A percentile compares a stretch with the other conserved stretches of the same genome.
Conservation (phyloP, 139 green algal species). For the Asterochloris erici region DNA sequence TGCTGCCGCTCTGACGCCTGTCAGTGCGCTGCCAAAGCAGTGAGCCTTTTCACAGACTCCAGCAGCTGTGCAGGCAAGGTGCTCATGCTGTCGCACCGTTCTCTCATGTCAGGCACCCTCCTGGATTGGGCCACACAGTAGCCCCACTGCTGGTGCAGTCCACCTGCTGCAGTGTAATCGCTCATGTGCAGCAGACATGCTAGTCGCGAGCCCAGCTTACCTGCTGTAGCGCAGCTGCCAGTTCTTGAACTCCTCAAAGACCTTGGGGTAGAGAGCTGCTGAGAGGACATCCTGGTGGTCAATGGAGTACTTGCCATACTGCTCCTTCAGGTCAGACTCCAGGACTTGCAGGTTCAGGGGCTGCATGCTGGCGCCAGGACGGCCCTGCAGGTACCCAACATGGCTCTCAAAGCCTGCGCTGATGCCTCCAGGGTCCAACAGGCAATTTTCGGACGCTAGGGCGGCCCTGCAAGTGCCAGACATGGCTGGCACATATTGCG, state of each 20-base stretch:
- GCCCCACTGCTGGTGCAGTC: too few relatives aligned
- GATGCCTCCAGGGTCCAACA: conserved; percentile 61
- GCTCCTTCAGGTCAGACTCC: conserved; percentile 53
- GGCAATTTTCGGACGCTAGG: conserved; percentile 63
- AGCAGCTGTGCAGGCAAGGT: too few relatives aligned
- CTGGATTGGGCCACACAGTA: too few relatives aligned
- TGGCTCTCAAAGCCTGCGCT: neutral
- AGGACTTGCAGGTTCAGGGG: conserved; percentile 64
- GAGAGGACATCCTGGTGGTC: conserved; percentile 72
- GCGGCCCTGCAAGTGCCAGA: conserved; percentile 45
- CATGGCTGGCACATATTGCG: neutral
- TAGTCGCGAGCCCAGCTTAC: too few relatives aligned
- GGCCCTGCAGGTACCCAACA: conserved; percentile 39
- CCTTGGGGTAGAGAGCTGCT: conserved; percentile 85
- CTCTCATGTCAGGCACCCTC: too few relatives aligned
- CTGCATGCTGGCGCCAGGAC: conserved; percentile 65
- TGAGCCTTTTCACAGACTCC: too few relatives aligned
- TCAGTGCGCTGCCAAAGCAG: too few relatives aligned
- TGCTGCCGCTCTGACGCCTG: too few relatives aligned
- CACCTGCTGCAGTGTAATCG: too few relatives aligned
- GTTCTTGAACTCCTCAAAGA: conserved; percentile 78
- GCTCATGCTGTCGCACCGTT: too few relatives aligned
- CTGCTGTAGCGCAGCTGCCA: too few relatives aligned
- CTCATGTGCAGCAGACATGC: too few relatives aligned
- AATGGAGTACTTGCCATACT: conserved; percentile 61